Conservation (phyloP, 345 rosid species). For the Cardamine chenopodiifolia region DNA sequence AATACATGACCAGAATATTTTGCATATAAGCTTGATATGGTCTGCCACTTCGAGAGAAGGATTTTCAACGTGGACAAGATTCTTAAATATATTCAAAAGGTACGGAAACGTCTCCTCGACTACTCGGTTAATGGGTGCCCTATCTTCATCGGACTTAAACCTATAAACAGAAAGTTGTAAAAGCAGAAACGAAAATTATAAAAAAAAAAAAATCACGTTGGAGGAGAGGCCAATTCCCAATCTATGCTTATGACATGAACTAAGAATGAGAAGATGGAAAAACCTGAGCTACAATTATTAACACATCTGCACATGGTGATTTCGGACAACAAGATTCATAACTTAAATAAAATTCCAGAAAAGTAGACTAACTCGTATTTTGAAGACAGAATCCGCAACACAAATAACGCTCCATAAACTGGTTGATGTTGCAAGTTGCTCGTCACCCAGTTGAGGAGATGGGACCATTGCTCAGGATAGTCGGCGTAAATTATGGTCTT, state of each 20-base stretch:
- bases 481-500: conserved; percentile 93
- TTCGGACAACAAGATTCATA: conserved; percentile 6
- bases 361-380: conserved; percentile 84
- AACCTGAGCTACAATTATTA: conserved; percentile 18
- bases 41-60: conserved; percentile 93
- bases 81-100: conserved; percentile 75
- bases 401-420: conserved; percentile 87
- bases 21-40: conserved; percentile 93
- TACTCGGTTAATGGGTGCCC: conserved; percentile 79
- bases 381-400: conserved; percentile 83
- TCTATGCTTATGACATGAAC: not conserved
- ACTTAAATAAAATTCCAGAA: not conserved
- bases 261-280: not conserved
- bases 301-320: not conserved
- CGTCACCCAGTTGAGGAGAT: conserved; percentile 86
- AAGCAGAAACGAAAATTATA: not conserved
- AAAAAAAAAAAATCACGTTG: not conserved
- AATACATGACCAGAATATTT: conserved; percentile 98
- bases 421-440: conserved; percentile 85
- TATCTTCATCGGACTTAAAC: conserved; percentile 98
- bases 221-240: not conserved
- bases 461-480: conserved; percentile 99
- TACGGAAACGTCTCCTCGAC: conserved; percentile 86
- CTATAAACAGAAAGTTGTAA: conserved; percentile 46
- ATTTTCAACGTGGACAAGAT: conserved; percentile 74